Conservation (phyloP, 2,329 filamentous ascomycete species). For the Dichotomopilus funicola region DNA sequence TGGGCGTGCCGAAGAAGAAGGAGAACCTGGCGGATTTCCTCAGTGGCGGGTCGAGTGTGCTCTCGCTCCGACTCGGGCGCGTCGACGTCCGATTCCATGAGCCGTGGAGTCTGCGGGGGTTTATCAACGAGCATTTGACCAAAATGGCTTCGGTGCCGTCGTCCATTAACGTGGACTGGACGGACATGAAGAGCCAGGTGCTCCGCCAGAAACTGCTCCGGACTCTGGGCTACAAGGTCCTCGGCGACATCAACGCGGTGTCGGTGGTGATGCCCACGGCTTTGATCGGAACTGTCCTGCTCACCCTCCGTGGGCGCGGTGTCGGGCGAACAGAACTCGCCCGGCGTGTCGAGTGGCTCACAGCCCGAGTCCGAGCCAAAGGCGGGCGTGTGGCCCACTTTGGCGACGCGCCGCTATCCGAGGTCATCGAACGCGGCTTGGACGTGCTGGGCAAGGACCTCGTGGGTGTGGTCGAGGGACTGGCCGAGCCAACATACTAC, state of each 20-base stretch:
- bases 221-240: conserved; percentile 83
- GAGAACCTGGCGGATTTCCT: conserved; percentile 89
- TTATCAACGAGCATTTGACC: conserved; percentile 69
- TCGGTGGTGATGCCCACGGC: conserved; percentile 98
- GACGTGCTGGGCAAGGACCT: conserved; percentile 88
- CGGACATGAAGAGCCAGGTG: conserved; percentile 42
- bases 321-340: conserved; percentile 83
- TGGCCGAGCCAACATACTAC: conserved; percentile 88
- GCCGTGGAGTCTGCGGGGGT: conserved; percentile 83
- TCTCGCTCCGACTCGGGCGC: conserved; percentile 81
- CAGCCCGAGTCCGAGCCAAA: conserved; percentile 71
- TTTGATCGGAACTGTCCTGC: conserved; percentile 83
- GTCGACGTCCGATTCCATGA: conserved; percentile 96
- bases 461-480: conserved; percentile 68
- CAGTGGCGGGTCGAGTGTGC: conserved; percentile 73
- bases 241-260: conserved; percentile 90
- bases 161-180: conserved; percentile 39
- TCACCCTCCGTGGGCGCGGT: conserved; percentile 85
- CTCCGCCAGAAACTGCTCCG: conserved; percentile 68
- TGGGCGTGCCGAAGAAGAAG: conserved; percentile 91
- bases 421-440: conserved; percentile 81
- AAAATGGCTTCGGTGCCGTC: conserved; percentile 47
- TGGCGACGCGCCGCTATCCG: conserved; percentile 67
- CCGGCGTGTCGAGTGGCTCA: conserved; percentile 85
- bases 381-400: conserved; percentile 93